Conservation (phyloP, 1,284 basidiomycete species). For the Malassezia psittaci region DNA sequence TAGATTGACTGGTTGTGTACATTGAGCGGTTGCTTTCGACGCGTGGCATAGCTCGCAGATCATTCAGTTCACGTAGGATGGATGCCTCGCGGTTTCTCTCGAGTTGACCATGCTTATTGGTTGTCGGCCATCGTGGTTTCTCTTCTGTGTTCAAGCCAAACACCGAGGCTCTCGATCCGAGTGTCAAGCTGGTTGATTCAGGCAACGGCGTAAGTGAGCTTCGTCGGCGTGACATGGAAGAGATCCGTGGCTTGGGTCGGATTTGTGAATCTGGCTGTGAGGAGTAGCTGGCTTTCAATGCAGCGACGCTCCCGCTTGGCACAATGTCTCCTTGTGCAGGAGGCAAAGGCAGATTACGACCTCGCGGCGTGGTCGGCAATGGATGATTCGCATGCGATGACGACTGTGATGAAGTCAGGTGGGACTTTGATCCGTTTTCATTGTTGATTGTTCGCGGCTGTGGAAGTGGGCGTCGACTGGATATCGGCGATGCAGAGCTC, state of each 20-base stretch:
- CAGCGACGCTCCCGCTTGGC: constrained; percentile 10
- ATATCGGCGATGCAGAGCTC: no score
- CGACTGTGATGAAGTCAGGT: no score
- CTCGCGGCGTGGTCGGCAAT: not conserved
- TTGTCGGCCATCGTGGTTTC: not conserved
- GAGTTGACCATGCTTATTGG: not conserved
- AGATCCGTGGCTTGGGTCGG: no score
- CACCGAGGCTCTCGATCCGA: not conserved
- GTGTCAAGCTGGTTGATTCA: constrained; percentile 2
- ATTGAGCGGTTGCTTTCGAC: constrained; percentile 16
- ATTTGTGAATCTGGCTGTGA: not conserved
- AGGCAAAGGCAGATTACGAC: constrained; percentile 10
- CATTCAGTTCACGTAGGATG: constrained; percentile 16
- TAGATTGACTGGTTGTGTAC: constrained; percentile 3
- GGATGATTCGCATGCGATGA: no score
- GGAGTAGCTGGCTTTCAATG: constrained; percentile 1
- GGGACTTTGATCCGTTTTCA: no score
- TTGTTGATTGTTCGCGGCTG: no score
- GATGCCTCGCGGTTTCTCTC: constrained; percentile 7
- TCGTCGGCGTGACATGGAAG: not conserved
- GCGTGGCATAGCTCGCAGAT: constrained; percentile 15
- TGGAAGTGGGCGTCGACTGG: no score
- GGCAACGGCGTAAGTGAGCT: not conserved
- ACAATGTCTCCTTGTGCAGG: constrained; percentile 2
- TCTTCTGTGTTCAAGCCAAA: not conserved